phyloP scores from a whole-genome alignment of 2,329 filamentous ascomycete genomes.

The Fusarium veterinarium region DNA sequence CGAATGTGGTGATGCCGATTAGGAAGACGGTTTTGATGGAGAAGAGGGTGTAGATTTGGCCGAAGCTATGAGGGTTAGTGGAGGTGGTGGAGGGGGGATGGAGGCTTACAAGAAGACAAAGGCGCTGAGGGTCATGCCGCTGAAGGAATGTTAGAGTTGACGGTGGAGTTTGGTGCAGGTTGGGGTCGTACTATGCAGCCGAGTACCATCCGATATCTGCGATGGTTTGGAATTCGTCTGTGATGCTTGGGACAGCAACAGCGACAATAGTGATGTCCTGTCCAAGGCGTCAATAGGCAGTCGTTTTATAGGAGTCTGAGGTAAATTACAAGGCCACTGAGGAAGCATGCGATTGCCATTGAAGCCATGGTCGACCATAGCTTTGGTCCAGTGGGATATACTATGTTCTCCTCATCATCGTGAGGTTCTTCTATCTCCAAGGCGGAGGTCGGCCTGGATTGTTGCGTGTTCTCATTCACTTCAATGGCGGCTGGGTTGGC shows the following conservation, averaged over 20 bases:
- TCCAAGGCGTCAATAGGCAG: fast-evolving
- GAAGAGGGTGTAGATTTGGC: conserved; percentile 48
- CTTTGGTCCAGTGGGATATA: conserved; percentile 34
- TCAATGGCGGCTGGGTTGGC: fast-evolving
- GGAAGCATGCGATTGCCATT: conserved; percentile 37
- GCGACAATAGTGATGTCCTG: conserved; percentile 42
- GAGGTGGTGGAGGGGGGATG: fast-evolving
- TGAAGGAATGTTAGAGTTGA: background rate
- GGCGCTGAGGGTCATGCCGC: conserved; percentile 41
- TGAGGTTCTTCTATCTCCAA: conserved; percentile 21
- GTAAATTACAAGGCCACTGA: conserved; percentile 34
- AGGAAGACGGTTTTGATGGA: conserved; percentile 47
- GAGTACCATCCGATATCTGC: conserved; percentile 44
- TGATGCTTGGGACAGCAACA: conserved; percentile 39
- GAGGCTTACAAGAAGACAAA: conserved; percentile 38
- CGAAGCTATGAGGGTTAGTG: conserved; percentile 35
- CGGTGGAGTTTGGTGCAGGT: no score
- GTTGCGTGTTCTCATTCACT: background rate
- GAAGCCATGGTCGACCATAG: conserved; percentile 43
- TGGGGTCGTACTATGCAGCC: conserved; percentile 35
- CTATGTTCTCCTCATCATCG: background rate
- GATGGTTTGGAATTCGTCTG: conserved; percentile 42
- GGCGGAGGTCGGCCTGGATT: background rate
- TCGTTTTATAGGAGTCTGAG: fast-evolving
- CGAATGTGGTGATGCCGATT: conserved; percentile 46